phyloP scores from a whole-genome alignment of 208 protist genomes.

The Trypanosoma congolense region DNA sequence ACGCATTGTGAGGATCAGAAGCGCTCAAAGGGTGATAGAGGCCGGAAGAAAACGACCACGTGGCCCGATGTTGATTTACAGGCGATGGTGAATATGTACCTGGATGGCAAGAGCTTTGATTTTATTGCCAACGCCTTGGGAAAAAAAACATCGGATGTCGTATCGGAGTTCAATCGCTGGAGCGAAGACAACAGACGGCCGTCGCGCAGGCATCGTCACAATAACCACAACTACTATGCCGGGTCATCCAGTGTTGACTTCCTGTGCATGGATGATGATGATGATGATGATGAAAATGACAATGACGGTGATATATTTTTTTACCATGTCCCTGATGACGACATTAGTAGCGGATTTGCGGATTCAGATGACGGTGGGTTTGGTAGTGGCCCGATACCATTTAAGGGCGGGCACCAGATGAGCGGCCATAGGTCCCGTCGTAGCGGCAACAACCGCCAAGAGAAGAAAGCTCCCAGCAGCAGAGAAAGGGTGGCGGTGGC shows the following conservation, averaged over 20 bases:
- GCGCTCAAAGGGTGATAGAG: slow-evolving; percentile 7
- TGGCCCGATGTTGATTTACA: slow-evolving; percentile 70
- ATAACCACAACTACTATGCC: slow-evolving; percentile 49
- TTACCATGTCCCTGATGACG: slow-evolving; percentile 22
- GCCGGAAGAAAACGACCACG: slow-evolving; percentile 39
- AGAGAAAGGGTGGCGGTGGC: slow-evolving; percentile 12
- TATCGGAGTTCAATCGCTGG: slow-evolving; percentile 84
- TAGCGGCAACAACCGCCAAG: background rate
- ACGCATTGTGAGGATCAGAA: slow-evolving; percentile 12
- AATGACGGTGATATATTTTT: slow-evolving; percentile 68
- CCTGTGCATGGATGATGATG: slow-evolving; percentile 28
- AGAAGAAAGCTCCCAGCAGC: slow-evolving; percentile 1
- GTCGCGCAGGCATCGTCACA: slow-evolving; percentile 15
- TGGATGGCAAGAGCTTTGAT: slow-evolving; percentile 89
- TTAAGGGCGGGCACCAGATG: slow-evolving; percentile 58
- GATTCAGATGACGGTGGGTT: slow-evolving; percentile 24
- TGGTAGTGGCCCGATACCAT: slow-evolving; percentile 46
- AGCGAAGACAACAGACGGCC: slow-evolving; percentile 47
- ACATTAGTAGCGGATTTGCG: slow-evolving; percentile 5
- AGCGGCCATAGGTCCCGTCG: slow-evolving; percentile 29
- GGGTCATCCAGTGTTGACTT: slow-evolving; percentile 63
- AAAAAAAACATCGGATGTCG: slow-evolving; percentile 50
- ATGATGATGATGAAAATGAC: slow-evolving; percentile 31
- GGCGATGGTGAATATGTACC: slow-evolving; percentile 87
- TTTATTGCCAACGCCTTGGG: slow-evolving; percentile 87